phyloP scores from a whole-genome alignment of 805 yeast species.

The Tetrapisispora nanseiensis region DNA sequence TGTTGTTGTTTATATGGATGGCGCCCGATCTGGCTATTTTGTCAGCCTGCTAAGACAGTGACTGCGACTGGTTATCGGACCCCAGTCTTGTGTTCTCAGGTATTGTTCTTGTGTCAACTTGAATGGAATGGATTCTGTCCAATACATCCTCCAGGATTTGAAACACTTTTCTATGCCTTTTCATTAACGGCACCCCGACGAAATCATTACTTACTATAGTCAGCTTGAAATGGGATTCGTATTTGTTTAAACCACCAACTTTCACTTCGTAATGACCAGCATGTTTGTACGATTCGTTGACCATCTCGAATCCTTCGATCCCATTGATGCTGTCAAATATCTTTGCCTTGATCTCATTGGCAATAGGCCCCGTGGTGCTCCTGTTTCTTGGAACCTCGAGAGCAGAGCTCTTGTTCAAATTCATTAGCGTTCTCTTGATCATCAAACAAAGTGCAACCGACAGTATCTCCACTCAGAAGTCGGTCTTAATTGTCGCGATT shows the following conservation, averaged over 20 bases:
- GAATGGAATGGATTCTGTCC: slow-evolving; percentile 70
- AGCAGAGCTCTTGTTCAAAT: not conserved
- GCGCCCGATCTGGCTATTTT: no score
- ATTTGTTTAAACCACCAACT: slow-evolving; percentile 56
- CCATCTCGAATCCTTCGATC: slow-evolving; percentile 34
- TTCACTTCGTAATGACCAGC: slow-evolving; percentile 71
- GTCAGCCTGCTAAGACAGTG: no score
- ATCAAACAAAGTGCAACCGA: no score
- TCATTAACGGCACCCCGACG: slow-evolving; percentile 52
- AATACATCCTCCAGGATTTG: slow-evolving; percentile 62
- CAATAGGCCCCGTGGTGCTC: slow-evolving; percentile 2
- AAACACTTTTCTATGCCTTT: slow-evolving; percentile 72
- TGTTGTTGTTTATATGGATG: no score
- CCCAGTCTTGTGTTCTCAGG: slow-evolving; percentile 31
- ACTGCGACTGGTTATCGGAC: not conserved
- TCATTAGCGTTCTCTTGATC: not conserved
- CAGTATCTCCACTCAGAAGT: no score
- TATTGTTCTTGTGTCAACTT: slow-evolving; percentile 70
- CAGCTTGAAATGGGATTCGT: slow-evolving; percentile 77
- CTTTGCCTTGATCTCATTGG: not conserved
- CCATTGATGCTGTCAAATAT: slow-evolving; percentile 6
- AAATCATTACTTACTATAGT: slow-evolving; percentile 64
- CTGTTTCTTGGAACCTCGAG: not conserved
- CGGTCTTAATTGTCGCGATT: no score
- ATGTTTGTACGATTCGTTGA: slow-evolving; percentile 82